Evolutionary conservation across 2,329 filamentous ascomycete genomes (phyloP).

Genomic region (Xylaria sp.): DNA sequence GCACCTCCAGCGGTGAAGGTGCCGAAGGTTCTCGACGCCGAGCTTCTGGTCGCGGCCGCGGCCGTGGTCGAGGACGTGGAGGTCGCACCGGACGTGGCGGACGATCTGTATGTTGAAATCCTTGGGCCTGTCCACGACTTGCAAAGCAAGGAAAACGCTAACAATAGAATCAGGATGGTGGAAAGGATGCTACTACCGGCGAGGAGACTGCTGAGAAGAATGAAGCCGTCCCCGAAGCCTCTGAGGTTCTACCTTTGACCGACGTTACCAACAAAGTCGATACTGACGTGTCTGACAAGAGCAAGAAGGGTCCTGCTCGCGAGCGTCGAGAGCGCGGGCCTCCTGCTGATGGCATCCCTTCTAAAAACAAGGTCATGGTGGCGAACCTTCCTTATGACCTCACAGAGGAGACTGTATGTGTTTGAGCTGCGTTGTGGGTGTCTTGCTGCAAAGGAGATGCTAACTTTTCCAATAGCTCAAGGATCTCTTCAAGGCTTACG

Average conservation of each 20-base stretch:
- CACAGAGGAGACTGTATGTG: constrained; percentile 90
- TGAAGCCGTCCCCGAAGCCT: constrained; percentile 60
- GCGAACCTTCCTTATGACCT: constrained; percentile 99
- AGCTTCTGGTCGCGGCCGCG: constrained; percentile 72
- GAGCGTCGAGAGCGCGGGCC: constrained; percentile 87
- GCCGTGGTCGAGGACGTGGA: constrained; percentile 73
- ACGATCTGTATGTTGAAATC: constrained; percentile 60
- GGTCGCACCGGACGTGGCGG: constrained; percentile 73
- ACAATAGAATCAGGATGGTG: constrained; percentile 51
- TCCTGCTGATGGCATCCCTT: constrained; percentile 95
- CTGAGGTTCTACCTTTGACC: constrained; percentile 65
- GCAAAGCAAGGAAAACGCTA: constrained; percentile 36
- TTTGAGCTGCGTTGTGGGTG: not conserved
- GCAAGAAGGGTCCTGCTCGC: constrained; percentile 64
- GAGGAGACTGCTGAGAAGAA: constrained; percentile 60
- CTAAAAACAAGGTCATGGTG: constrained; percentile 99
- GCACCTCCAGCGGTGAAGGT: constrained; percentile 77
- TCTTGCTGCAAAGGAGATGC: constrained; percentile 3
- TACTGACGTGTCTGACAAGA: constrained; percentile 50
- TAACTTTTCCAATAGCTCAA: constrained; percentile 75
- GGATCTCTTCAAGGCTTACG: constrained; percentile 94
- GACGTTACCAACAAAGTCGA: constrained; percentile 67
- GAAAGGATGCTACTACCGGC: constrained; percentile 60
- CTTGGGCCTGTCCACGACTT: not conserved
- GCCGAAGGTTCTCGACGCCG: constrained; percentile 73